phyloP scores from a whole-genome alignment of 768 basidiomycete genomes.

The Piloderma croceum region DNA sequence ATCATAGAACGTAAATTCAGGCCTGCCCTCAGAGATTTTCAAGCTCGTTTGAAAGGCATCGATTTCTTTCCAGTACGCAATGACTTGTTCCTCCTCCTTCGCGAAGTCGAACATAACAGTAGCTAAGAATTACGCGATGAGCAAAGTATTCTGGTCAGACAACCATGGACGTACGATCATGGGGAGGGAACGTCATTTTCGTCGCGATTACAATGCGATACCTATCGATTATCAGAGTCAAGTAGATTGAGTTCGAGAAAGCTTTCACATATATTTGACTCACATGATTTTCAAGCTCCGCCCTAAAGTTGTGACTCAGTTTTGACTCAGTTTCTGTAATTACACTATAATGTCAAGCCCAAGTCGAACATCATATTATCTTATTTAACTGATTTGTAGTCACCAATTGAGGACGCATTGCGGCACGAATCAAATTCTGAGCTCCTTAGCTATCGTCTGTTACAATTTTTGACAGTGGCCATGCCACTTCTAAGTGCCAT shows the following conservation, averaged over 20 bases:
- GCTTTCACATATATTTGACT: too few species aligned
- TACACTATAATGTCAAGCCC: neutral
- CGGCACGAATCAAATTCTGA: too few species aligned
- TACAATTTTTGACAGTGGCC: too few species aligned
- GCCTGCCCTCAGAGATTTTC: slow-evolving; percentile 86
- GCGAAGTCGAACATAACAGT: slow-evolving; percentile 76
- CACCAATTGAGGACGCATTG: too few species aligned
- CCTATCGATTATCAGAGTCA: too few species aligned
- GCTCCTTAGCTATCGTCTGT: too few species aligned
- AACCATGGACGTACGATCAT: slow-evolving; percentile 55
- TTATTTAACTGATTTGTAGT: too few species aligned
- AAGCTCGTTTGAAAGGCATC: slow-evolving; percentile 95
- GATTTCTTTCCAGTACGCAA: slow-evolving; percentile 91
- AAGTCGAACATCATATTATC: too few species aligned
- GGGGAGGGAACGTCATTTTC: slow-evolving; percentile 60
- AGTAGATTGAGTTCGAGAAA: too few species aligned
- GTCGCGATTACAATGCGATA: neutral
- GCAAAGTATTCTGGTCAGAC: slow-evolving; percentile 2
- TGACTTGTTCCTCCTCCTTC: slow-evolving; percentile 84
- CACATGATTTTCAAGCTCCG: neutral
- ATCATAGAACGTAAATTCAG: slow-evolving; percentile 93
- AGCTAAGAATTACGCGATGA: slow-evolving; percentile 39
- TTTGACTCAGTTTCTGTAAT: neutral
- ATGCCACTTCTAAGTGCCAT: too few species aligned
- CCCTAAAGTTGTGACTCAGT: neutral